Evolutionary conservation across 768 basidiomycete species (phyloP).

Genomic region (Russula abietina): DNA sequence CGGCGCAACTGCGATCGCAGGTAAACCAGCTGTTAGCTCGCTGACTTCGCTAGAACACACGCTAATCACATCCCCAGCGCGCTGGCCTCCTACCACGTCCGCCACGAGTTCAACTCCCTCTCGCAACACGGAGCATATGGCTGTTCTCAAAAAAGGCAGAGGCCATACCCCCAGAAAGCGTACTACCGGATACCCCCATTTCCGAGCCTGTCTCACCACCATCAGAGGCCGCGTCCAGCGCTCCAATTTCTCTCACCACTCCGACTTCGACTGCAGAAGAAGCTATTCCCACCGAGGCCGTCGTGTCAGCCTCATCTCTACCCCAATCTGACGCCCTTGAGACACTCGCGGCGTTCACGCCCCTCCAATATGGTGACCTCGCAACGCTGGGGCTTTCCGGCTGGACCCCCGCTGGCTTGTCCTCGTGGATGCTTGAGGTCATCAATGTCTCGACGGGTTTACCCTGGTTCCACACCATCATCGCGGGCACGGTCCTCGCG

Average conservation of each 20-base stretch:
- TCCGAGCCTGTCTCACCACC: neutral
- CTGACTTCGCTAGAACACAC: neutral
- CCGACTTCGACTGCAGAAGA: neutral
- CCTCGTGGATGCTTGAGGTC: conserved; percentile 58
- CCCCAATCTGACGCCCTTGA: conserved; percentile 9
- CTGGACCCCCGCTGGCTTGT: conserved; percentile 61
- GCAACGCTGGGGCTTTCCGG: conserved; percentile 56
- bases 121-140: conserved; percentile 14
- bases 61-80: conserved; percentile 13
- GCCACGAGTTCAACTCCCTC: neutral
- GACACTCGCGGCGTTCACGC: conserved; percentile 29
- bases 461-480: conserved; percentile 82
- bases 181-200: neutral
- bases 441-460: conserved; percentile 64
- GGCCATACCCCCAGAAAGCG: neutral
- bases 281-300: neutral
- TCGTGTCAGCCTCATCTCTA: neutral
- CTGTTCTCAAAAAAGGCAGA: conserved; percentile 17
- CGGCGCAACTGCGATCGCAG: conserved; percentile 3
- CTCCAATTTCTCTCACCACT: neutral
- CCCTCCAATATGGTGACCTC: conserved; percentile 68
- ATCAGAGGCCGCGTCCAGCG: neutral
- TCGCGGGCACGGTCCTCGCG: conserved; percentile 56
- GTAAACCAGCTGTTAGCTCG: neutral
- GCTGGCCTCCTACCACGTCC: neutral